phyloP scores from a whole-genome alignment of 208 protist genomes.

The Crithidia sp. region DNA sequence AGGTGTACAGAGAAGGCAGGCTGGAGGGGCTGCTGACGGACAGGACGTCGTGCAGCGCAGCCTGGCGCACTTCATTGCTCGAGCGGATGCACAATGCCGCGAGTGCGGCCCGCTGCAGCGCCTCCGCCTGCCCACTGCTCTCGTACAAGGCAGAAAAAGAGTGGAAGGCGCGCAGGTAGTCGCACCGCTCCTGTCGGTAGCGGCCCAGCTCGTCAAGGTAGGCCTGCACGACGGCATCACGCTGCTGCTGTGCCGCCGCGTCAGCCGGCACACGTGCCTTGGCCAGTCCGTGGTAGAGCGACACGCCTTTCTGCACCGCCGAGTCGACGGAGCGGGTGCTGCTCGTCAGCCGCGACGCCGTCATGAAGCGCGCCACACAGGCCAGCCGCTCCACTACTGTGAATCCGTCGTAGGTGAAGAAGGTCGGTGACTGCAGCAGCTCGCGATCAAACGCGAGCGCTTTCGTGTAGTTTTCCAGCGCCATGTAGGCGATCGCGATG shows the following conservation, averaged over 20 bases:
- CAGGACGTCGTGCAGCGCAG: constrained; percentile 11
- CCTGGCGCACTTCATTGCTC: constrained; percentile 9
- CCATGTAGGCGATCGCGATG: constrained; percentile 14
- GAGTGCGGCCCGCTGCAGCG: constrained; percentile 18
- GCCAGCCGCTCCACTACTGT: constrained; percentile 23
- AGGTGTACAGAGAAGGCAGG: not conserved
- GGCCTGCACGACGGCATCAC: constrained; percentile 11
- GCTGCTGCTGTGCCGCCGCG: not conserved
- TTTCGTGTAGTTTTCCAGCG: constrained; percentile 10
- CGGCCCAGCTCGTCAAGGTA: constrained; percentile 27
- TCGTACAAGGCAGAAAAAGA: constrained; percentile 22
- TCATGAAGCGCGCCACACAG: constrained; percentile 22
- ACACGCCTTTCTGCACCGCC: constrained; percentile 32
- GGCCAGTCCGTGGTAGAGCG: constrained; percentile 20
- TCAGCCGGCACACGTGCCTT: not conserved
- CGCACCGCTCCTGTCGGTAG: constrained; percentile 21
- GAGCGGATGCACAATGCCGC: constrained; percentile 25
- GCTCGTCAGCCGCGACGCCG: constrained; percentile 7
- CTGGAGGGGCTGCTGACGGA: not conserved
- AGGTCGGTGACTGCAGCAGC: constrained; percentile 29
- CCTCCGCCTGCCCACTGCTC: constrained; percentile 10
- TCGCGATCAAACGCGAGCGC: constrained; percentile 23
- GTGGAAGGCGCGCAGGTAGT: constrained; percentile 35
- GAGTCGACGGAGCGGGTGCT: constrained; percentile 18
- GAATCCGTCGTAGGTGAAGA: constrained; percentile 29